Evolutionary conservation across 345 rosid genomes (phyloP), one percentile per base, ranked within the genome.

Genomic region (Dipteronia dyeriana): DNA sequence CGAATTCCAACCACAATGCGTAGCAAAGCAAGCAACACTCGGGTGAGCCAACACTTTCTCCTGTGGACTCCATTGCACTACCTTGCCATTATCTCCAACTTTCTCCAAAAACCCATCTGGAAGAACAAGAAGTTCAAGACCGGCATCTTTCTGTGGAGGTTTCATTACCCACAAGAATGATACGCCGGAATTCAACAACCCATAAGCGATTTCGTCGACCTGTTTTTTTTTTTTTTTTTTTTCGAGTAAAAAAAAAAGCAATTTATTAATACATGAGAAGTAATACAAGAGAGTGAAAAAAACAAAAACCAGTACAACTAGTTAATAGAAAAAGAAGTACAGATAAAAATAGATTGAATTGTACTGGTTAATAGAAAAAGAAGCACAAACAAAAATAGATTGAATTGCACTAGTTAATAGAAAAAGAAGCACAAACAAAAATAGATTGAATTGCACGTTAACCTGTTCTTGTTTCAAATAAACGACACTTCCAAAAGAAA

Each of bases 1-100:
- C 4, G 97, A 95, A 85, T 93, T 93, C 98, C 98, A 95, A 5
- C 98, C 98, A 41, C 98, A 93, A 60, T 95, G 98, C 0, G 95
- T 89, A 20, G 91, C 85, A 64, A 93, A 95, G 81, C 94, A 90
- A 1, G 88, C 88, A n/a, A 91, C 77, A 0, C 96, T 83, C 8
- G 88, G 88, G 79, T 95, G 98, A 70, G 85, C 83, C 41, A 95
- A 66, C 16, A 95, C 97, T 70, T 84, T 81, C 81, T 90, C 94
- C 69, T 95, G 98, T 0, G 97, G 91, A 81, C 95, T 82, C 97
- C 98, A 95, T 49, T 84, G 80, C 62, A 95, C 90, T 1, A 91
- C 79, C 56, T 76, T 86, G 1, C 94, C 94, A n/a, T 63, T 88
- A 1, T 87, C 89, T 9, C 89, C 92, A 1, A 79, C 86, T 71